A percentile compares a stretch with the other conserved stretches of the same genome.
Evolutionary conservation across 352 stramenopile species (phyloP).

Genomic region (Discostella stelligera): DNA sequence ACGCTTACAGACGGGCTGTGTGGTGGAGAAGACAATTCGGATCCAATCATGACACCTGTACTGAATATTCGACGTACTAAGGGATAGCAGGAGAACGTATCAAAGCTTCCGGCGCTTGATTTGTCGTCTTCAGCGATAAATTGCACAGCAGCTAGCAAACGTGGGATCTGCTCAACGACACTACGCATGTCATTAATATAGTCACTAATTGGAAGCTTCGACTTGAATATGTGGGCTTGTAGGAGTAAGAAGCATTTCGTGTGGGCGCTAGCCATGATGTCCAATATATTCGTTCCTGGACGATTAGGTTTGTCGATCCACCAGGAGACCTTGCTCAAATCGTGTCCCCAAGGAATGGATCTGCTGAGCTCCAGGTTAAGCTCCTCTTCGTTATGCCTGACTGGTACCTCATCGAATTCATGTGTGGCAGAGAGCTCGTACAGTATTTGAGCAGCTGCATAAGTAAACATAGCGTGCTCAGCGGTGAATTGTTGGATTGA

Average conservation of each 20-base stretch:
- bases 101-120: slow-evolving; percentile 59
- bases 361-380: slow-evolving; percentile 86
- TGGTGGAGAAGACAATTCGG: slow-evolving; percentile 4
- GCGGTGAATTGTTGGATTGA: slow-evolving; percentile 28
- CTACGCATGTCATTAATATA: slow-evolving; percentile 96
- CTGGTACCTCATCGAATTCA: slow-evolving; percentile 94
- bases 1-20: slow-evolving; percentile 40
- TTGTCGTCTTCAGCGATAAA: slow-evolving; percentile 67
- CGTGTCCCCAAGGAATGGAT: slow-evolving; percentile 76
- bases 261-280: slow-evolving; percentile 73
- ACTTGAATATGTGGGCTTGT: slow-evolving; percentile 91
- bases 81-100: slow-evolving; percentile 69
- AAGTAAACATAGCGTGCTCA: slow-evolving; percentile 36
- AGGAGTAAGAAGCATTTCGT: slow-evolving; percentile 87
- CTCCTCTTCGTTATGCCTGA: slow-evolving; percentile 97
- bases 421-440: slow-evolving; percentile 70
- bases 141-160: slow-evolving; percentile 90
- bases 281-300: slow-evolving; percentile 47
- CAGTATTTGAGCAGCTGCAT: slow-evolving; percentile 66
- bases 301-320: slow-evolving; percentile 43
- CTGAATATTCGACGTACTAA: slow-evolving; percentile 63
- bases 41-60: slow-evolving; percentile 41
- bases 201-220: slow-evolving; percentile 94
- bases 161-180: slow-evolving; percentile 93
- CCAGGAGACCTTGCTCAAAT: slow-evolving; percentile 58